Percentiles rank a stretch among this genome's conserved stretches.
Conservation (phyloP, 306 rosid species). For the Cyclanthera cordifolia region DNA sequence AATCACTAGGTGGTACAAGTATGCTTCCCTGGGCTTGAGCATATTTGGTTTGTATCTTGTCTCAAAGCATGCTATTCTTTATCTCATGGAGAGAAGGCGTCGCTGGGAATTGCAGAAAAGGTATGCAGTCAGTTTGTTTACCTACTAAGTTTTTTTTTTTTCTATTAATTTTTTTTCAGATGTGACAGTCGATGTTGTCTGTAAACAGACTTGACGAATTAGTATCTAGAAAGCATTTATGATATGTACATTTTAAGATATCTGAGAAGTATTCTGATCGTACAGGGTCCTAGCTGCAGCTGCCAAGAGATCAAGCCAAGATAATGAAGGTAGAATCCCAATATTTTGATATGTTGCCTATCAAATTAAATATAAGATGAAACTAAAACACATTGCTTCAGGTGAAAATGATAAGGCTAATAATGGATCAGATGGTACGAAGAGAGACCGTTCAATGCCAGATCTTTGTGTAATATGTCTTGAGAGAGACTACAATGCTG, state of each 20-base stretch:
- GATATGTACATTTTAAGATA: conserved; percentile 2
- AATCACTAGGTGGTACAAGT: conserved; percentile 74
- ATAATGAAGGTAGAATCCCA: conserved; percentile 47
- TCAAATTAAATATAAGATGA: conserved; percentile 8
- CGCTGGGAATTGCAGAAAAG: conserved; percentile 58
- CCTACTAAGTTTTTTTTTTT: background rate
- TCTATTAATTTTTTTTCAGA: background rate
- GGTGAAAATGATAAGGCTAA: conserved; percentile 44
- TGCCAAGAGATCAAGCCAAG: conserved; percentile 63
- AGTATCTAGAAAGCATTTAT: background rate
- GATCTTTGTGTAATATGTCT: conserved; percentile 95
- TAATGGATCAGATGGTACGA: conserved; percentile 37
- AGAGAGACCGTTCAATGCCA: conserved; percentile 64
- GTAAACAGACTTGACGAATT: background rate
- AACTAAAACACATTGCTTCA: conserved; percentile 16
- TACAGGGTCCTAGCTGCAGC: conserved; percentile 97
- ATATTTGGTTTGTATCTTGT: conserved; percentile 70
- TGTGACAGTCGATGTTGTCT: background rate
- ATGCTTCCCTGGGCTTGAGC: conserved; percentile 73
- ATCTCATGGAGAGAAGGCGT: conserved; percentile 56
- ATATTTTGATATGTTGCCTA: background rate
- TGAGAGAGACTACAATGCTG: conserved; percentile 82
- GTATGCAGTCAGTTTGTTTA: conserved; percentile 27
- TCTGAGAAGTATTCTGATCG: conserved; percentile 13
- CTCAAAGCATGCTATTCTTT: conserved; percentile 62